Evolutionary conservation across 306 rosid species (phyloP), one percentile per base, ranked within the genome.

Genomic region (Dalbergia cochinchinensis): DNA sequence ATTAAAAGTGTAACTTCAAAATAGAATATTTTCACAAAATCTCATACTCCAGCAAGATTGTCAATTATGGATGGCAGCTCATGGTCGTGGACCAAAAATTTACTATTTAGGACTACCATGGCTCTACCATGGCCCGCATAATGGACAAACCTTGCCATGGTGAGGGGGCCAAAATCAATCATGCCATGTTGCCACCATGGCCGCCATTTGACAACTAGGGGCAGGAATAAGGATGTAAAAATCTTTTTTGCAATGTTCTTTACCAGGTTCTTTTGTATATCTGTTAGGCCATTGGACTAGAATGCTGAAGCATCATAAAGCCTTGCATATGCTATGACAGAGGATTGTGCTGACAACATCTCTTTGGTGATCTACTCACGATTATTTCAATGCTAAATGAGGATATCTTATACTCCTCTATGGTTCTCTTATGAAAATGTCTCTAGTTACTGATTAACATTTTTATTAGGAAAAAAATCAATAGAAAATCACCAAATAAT

Each of bases 401-500:
- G 18, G 57, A 59, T 53, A 14, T 45, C 39, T 5, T 37, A 75
- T 68, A 45, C 37, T 73, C 62, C 50, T 31, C 8, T 4, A 10
- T 50, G 10, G 6, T 70, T 73, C 55, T 45, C 76, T 66, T 15
- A 45, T 5, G 20, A 47, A 6, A 14, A 10, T 68, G 31, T 26
- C 14, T 58, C 54, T 34, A 26, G 31, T 26, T 60, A 31, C 33
- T 68, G 37, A 69, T 16, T 67, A 44, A n/a, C n/a, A n/a, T n/a
- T n/a, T n/a, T n/a, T n/a, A n/a, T n/a, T n/a, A n/a, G n/a, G n/a
- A n/a, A n/a, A n/a, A 5, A 64, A 4, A 57, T 34, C 47, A 71
- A 39, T 26, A 4, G 37, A 72, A 5, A 81, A 11, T 10, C 54
- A 39, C 66, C 22, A 13, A 77, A 75, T 50, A 55, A 62, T 20